Conservation (phyloP, 208 protist species). For the Trypanosoma conorhini region DNA sequence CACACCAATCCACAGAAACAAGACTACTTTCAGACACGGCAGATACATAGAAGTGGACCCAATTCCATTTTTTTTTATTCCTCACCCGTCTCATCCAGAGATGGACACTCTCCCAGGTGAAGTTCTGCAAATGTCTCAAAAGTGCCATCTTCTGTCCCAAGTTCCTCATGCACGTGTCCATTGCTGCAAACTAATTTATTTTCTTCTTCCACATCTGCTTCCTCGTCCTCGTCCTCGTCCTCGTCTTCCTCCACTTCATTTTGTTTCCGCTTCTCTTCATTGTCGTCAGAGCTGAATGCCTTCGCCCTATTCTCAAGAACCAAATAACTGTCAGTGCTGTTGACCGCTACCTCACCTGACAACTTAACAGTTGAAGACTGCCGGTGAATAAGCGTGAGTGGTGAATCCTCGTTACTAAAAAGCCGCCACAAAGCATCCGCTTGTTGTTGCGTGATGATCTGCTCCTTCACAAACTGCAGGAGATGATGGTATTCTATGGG, state of each 20-base stretch:
- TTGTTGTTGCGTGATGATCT: conserved; percentile 77
- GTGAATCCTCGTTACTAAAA: conserved; percentile 38
- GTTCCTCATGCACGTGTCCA: conserved; percentile 14
- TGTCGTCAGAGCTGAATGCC: not conserved
- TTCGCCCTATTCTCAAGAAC: not conserved
- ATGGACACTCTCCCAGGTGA: conserved; percentile 18
- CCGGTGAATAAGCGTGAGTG: conserved; percentile 21
- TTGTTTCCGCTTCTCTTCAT: conserved; percentile 1
- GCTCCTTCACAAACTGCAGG: conserved; percentile 70
- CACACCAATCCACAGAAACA: not conserved
- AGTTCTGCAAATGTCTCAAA: conserved; percentile 59
- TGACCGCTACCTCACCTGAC: not conserved
- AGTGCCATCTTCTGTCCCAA: conserved; percentile 24
- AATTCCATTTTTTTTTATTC: conserved; percentile 1
- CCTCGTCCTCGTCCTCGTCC: conserved; percentile 7
- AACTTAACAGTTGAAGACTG: not conserved
- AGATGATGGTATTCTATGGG: conserved; percentile 76
- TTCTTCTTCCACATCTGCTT: conserved; percentile 19
- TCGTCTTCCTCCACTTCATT: not conserved
- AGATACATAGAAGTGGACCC: not conserved
- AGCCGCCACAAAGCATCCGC: conserved; percentile 78
- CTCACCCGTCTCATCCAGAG: conserved; percentile 16
- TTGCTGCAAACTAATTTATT: conserved; percentile 6
- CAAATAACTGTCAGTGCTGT: not conserved
- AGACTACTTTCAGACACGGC: not conserved